Percentiles rank a stretch among this genome's conserved stretches.
Conservation (phyloP, 2,329 filamentous ascomycete genomes). For the Hawksworthiomyces lignivorus region DNA sequence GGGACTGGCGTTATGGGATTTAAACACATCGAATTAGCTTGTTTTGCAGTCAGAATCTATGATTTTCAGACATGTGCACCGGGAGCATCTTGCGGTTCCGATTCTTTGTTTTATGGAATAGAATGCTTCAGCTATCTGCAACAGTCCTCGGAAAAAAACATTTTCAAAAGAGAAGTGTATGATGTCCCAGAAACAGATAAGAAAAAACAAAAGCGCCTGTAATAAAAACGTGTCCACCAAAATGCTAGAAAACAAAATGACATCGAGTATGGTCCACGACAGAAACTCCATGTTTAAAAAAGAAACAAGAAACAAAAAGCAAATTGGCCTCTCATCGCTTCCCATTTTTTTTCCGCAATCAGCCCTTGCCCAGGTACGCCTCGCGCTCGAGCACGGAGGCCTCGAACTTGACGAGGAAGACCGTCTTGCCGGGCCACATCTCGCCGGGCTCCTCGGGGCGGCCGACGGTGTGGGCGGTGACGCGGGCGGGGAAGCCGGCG, state of each 20-base stretch:
- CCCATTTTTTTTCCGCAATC: no score
- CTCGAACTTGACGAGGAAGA: conserved; percentile 90
- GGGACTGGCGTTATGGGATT: not conserved
- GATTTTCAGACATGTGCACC: no score
- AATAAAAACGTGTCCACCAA: no score
- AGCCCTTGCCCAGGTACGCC: conserved; percentile 61
- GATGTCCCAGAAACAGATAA: not conserved
- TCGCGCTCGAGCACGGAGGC: conserved; percentile 89
- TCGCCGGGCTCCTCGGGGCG: conserved; percentile 55
- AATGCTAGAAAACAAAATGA: not conserved
- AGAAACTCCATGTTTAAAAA: not conserved
- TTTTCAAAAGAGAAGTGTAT: no score
- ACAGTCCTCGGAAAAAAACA: no score
- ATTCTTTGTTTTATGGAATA: no score
- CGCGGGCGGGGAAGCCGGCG: conserved; percentile 78
- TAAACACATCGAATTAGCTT: no score
- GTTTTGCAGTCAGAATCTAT: no score
- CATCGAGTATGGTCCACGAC: not conserved
- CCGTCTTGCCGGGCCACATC: conserved; percentile 94
- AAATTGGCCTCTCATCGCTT: not conserved
- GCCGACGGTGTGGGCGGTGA: conserved; percentile 77
- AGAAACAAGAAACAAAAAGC: not conserved
- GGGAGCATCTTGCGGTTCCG: no score
- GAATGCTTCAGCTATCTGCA: no score
- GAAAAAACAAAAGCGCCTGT: not conserved